Conservation (phyloP, 331 rosid genomes). For the Erythrophleum ivorense region DNA sequence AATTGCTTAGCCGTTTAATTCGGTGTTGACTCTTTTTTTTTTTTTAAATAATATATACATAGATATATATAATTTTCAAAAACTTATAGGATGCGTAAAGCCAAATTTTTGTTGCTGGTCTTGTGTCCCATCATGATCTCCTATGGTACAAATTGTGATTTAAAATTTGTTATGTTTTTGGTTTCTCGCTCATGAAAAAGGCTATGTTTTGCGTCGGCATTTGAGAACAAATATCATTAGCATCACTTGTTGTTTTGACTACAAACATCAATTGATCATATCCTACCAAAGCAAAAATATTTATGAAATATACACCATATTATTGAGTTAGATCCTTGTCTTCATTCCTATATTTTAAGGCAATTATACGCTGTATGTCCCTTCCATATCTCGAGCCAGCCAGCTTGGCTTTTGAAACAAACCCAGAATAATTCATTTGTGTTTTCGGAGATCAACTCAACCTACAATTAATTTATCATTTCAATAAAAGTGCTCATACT, state of each 20-base stretch:
- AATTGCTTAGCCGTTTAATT: neutral
- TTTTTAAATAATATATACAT: no score
- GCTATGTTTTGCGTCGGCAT: slow-evolving; percentile 18
- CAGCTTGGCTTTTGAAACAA: slow-evolving; percentile 12
- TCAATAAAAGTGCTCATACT: no score
- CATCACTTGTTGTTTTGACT: slow-evolving; percentile 24
- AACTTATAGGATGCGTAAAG: neutral
- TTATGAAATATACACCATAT: neutral
- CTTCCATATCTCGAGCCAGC: slow-evolving; percentile 27
- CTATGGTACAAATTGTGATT: neutral
- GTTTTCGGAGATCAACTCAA: no score
- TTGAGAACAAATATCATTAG: slow-evolving; percentile 29
- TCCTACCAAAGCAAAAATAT: neutral
- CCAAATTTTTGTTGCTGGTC: slow-evolving; percentile 31
- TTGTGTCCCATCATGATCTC: slow-evolving; percentile 24
- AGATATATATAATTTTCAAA: no score
- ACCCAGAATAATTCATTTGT: neutral
- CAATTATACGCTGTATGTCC: slow-evolving; percentile 22
- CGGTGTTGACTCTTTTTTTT: neutral
- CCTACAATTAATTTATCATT: no score
- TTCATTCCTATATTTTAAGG: slow-evolving; percentile 28
- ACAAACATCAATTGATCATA: neutral
- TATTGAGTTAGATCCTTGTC: slow-evolving; percentile 37
- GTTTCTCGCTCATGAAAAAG: neutral
- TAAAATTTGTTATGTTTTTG: neutral